Evolutionary conservation across 352 stramenopile genomes (phyloP), one percentile per base, ranked within the genome.

Genomic region (Pythium vanterpoolii): DNA sequence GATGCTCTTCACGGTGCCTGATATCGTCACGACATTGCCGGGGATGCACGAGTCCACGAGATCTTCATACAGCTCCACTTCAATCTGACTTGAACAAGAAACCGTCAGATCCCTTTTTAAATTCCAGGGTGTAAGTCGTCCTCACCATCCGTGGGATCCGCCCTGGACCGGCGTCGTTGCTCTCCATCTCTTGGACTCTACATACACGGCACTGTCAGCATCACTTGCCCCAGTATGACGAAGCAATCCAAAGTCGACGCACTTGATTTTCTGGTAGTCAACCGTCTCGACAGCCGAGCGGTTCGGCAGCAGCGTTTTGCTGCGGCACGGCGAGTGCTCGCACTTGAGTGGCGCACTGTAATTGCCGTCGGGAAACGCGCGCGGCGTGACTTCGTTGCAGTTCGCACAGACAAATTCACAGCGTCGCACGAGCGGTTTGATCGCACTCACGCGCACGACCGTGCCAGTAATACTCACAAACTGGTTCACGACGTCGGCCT

Each of bases 41-140:
- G 95, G 85, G 47, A 96, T 86, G 59, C 91, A 97, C 34, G 68
- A 74, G 71, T 98, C 93, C 10, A 98, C 95, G 9, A 98, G 72
- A 42, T 94, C 84, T 66, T 87, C 80, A 16, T 77, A 71, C 4
- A 93, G 68, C 47, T 95, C 83, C 23, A 93, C 79, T 58, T 79
- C 72, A n/a, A 70, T 69, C 62, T 69, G 24, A 24, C 24, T 9
- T 16, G 9, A 28, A 27, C 18, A 21, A 14, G 1, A 57, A 0
- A 30, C 13, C 43, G 42, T 30, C 8, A 42, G 42, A 18, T 30
- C 1, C 9, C 11, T 9, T 18, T 7, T 18, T 28, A 18, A n/a
- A 26, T 6, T n/a, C 10, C 1, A 26, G 5, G 8, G 28, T 54
- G 23, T 14, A 21, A 1, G n/a, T 2, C 38, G 11, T 23, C 18